Percentiles rank a stretch among this genome's conserved stretches.
phyloP scores from a whole-genome alignment of 164 flowering plant species.

The Vitis amurensis region DNA sequence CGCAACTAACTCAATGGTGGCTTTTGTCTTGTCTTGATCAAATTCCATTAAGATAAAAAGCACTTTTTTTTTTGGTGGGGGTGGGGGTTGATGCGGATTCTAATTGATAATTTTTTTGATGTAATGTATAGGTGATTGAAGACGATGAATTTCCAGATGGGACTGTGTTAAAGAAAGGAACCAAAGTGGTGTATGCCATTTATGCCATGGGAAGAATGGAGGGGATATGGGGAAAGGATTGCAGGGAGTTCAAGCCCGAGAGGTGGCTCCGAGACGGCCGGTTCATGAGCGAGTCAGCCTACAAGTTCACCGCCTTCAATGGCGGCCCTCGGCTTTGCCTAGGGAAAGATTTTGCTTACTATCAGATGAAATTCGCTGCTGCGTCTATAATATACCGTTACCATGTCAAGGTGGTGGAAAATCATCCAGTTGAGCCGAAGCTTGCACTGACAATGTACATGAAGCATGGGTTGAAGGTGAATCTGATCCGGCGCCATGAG shows the following conservation, averaged over 20 bases:
- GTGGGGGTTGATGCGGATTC: too few species aligned
- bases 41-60: too few species aligned
- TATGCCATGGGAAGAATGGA: constrained; percentile 96
- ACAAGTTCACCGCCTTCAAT: constrained; percentile 91
- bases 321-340: constrained; percentile 96
- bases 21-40: too few species aligned
- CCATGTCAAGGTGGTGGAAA: constrained; percentile 60
- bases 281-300: constrained; percentile 84
- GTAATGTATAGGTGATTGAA: constrained; percentile 54
- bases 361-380: constrained; percentile 85
- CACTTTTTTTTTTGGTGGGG: too few species aligned
- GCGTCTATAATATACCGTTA: constrained; percentile 72
- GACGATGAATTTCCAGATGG: constrained; percentile 92
- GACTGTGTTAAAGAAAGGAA: constrained; percentile 72
- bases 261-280: constrained; percentile 89
- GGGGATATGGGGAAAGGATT: constrained; percentile 59
- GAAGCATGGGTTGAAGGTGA: constrained; percentile 86
- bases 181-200: constrained; percentile 83
- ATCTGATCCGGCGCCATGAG: constrained; percentile 43
- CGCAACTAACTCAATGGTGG: too few species aligned
- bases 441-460: constrained; percentile 91
- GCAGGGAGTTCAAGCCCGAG: constrained; percentile 82
- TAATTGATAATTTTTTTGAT: too few species aligned
- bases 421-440: constrained; percentile 72
- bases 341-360: constrained; percentile 91